phyloP scores from a whole-genome alignment of 345 rosid genomes.

The Lepidium africanum region DNA sequence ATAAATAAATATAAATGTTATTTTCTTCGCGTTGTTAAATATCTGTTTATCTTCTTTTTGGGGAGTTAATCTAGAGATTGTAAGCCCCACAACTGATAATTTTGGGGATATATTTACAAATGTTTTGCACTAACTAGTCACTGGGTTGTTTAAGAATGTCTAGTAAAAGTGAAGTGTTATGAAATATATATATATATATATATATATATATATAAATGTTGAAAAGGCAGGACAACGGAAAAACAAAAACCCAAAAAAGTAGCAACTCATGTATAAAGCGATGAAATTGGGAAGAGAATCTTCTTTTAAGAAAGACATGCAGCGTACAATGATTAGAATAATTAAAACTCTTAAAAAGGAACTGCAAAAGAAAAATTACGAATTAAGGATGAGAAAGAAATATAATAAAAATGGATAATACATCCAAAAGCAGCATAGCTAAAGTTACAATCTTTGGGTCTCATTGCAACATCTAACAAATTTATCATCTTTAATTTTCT shows the following conservation, averaged over 20 bases:
- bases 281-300: constrained; percentile 39
- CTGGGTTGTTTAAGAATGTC: neutral
- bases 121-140: neutral
- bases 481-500: constrained; percentile 16
- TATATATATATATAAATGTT: constrained; percentile 14
- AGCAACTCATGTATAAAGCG: constrained; percentile 35
- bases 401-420: constrained; percentile 27
- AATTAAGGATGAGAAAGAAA: constrained; percentile 3
- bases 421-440: constrained; percentile 32
- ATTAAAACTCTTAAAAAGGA: constrained; percentile 26
- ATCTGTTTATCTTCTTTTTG: too few species aligned
- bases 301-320: constrained; percentile 71
- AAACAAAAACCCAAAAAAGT: neutral
- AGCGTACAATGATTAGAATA: constrained; percentile 43
- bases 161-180: neutral
- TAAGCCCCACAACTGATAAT: too few species aligned
- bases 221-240: constrained; percentile 25
- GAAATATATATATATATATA: neutral
- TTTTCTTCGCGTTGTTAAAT: too few species aligned
- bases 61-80: too few species aligned
- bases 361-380: constrained; percentile 18
- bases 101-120: neutral
- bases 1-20: too few species aligned
- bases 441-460: constrained; percentile 29
- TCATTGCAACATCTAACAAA: constrained; percentile 32